Evolutionary conservation across 139 green algal genomes (phyloP).

Genomic region (Tetradesmus obliquus): DNA sequence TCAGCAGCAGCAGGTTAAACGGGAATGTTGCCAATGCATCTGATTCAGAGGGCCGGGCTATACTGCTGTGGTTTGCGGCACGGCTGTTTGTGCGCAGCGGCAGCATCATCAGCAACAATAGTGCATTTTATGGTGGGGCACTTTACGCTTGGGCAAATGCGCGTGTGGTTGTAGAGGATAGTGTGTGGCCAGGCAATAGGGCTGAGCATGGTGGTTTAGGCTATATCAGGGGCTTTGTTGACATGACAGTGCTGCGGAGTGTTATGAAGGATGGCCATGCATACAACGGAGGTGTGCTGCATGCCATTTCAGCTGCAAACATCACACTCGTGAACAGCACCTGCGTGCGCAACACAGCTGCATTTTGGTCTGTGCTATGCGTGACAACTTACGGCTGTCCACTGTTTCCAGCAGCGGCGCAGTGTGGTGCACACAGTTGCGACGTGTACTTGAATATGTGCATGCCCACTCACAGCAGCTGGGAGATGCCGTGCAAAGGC

Average conservation of each 20-base stretch:
- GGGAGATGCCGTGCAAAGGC: too few relatives aligned
- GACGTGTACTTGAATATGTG: too few relatives aligned
- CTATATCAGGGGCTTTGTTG: neutral
- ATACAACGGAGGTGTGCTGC: too few relatives aligned
- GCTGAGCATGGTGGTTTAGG: neutral
- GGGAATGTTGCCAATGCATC: neutral
- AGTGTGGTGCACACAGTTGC: too few relatives aligned
- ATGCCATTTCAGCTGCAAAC: neutral
- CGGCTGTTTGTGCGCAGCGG: too few relatives aligned
- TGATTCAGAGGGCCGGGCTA: neutral
- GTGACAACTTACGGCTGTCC: neutral
- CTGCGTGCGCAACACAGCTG: neutral
- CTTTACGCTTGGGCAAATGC: neutral
- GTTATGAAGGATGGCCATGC: too few relatives aligned
- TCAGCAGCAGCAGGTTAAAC: neutral
- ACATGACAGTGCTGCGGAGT: too few relatives aligned
- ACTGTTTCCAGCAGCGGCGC: too few relatives aligned
- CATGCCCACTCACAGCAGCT: too few relatives aligned
- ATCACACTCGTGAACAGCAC: neutral
- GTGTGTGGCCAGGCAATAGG: too few relatives aligned
- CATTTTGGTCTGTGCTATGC: neutral
- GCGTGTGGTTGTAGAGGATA: too few relatives aligned
- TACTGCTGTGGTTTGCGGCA: neutral
- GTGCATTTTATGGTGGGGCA: neutral
- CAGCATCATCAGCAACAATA: too few relatives aligned